phyloP scores from a whole-genome alignment of 1,284 basidiomycete genomes.

The Ceratobasidium sp. region DNA sequence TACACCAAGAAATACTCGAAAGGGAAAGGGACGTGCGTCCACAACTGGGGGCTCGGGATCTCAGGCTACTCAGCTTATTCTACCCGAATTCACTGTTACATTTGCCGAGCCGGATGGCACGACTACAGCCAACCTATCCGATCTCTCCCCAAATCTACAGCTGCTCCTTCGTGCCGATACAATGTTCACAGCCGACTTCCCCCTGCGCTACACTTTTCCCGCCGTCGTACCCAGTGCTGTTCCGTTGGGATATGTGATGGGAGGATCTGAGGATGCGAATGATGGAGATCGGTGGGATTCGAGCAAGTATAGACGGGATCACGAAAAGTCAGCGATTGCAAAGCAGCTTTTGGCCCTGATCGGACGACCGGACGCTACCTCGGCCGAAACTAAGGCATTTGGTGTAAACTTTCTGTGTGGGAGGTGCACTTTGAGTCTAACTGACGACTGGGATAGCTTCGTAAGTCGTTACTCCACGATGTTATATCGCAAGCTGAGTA shows the following conservation, averaged over 20 bases:
- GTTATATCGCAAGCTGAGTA: not conserved
- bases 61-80: not conserved
- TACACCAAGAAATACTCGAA: not conserved
- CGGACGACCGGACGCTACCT: slow-evolving; percentile 10
- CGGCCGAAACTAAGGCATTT: slow-evolving; percentile 5
- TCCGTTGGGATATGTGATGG: not conserved
- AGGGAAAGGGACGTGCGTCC: not conserved
- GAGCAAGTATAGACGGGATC: not conserved
- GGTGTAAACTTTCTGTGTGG: slow-evolving; percentile 10
- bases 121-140: not conserved
- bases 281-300: slow-evolving; percentile 1
- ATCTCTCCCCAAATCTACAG: not conserved
- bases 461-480: not conserved
- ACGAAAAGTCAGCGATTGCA: slow-evolving; percentile 17
- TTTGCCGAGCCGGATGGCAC: not conserved
- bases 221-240: not conserved
- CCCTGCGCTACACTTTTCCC: too few relatives aligned
- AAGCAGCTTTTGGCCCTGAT: not conserved
- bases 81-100: not conserved
- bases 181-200: too few relatives aligned
- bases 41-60: too few relatives aligned
- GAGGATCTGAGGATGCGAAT: not conserved
- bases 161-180: too few relatives aligned
- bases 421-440: not conserved
- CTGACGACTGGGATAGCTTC: not conserved